Conservation (phyloP, 2,329 filamentous ascomycete species). For the Colletotrichum scovillei region DNA sequence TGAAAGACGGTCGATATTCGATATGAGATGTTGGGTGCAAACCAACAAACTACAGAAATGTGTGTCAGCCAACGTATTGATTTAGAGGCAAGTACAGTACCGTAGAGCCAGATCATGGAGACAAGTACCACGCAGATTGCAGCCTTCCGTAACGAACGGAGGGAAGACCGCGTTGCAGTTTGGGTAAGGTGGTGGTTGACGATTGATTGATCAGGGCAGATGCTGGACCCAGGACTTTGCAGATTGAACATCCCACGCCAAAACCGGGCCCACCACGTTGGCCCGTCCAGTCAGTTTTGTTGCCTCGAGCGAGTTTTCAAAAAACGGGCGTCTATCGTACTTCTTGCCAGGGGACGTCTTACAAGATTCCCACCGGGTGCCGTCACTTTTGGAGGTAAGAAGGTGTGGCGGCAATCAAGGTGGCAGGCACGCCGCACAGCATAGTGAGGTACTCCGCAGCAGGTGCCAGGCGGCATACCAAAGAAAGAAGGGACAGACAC, state of each 20-base stretch:
- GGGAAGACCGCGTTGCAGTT: conserved; percentile 5
- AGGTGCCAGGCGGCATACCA: not conserved
- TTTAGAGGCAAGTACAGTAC: not conserved
- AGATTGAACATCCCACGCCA: conserved; percentile 23
- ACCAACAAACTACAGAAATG: not conserved
- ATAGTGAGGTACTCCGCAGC: too few relatives aligned
- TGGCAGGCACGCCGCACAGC: not conserved
- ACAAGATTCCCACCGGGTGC: not conserved
- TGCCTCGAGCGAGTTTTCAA: conserved; percentile 11
- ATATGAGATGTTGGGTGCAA: not conserved
- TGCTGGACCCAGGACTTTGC: not conserved
- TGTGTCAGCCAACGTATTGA: not conserved
- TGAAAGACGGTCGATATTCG: not conserved
- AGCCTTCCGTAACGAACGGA: conserved; percentile 20
- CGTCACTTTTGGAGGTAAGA: not conserved
- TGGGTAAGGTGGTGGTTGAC: not conserved
- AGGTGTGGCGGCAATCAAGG: not conserved
- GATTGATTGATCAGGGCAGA: not conserved
- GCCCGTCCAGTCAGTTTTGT: conserved; percentile 5
- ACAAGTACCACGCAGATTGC: conserved; percentile 1
- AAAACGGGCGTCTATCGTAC: conserved; percentile 1
- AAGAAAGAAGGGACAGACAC: not conserved
- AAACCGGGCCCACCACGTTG: not conserved
- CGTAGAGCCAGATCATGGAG: not conserved
- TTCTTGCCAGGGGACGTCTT: not conserved